Evolutionary conservation across 495 filamentous ascomycete genomes (phyloP).

Genomic region (Xylaria flabelliformis): DNA sequence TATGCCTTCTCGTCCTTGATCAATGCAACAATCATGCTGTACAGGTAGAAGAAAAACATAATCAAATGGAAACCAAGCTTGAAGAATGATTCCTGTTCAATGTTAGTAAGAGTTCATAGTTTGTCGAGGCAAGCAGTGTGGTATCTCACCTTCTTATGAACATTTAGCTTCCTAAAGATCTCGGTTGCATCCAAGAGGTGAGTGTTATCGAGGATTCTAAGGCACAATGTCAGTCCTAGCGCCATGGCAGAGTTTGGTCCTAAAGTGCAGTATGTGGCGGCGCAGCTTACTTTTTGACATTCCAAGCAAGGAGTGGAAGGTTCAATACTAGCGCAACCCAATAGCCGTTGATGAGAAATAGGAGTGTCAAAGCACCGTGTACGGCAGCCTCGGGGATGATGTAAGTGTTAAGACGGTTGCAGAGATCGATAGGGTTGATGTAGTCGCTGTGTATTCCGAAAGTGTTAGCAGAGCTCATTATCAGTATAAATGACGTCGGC

Average conservation of each 20-base stretch:
- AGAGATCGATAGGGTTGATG: conserved; percentile 99
- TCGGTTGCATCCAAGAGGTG: conserved; percentile 97
- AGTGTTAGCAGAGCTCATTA: conserved; percentile 34
- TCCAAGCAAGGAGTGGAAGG: conserved; percentile 89
- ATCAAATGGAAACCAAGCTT: conserved; percentile 98
- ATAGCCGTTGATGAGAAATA: conserved; percentile 99
- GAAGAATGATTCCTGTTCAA: conserved; percentile 89
- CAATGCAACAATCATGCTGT: conserved; percentile 98
- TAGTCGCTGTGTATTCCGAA: conserved; percentile 74
- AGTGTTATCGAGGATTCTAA: conserved; percentile 93
- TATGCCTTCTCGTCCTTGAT: conserved; percentile 94
- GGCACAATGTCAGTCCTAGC: conserved; percentile 35
- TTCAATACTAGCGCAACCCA: conserved; percentile 95
- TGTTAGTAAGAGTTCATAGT: not conserved
- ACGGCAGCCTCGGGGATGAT: conserved; percentile 99
- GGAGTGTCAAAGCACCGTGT: conserved; percentile 89
- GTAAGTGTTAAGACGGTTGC: conserved; percentile 99
- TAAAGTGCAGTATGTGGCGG: not conserved
- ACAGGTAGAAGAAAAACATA: conserved; percentile 99
- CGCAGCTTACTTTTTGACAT: conserved; percentile 87
- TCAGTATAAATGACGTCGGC: conserved; percentile 35
- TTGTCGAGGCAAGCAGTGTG: not conserved
- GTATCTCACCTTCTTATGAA: conserved; percentile 92
- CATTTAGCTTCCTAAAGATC: conserved; percentile 98
- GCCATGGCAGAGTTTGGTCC: not conserved